phyloP scores from a whole-genome alignment of 352 stramenopile genomes.

The Globisporangium splendens region DNA sequence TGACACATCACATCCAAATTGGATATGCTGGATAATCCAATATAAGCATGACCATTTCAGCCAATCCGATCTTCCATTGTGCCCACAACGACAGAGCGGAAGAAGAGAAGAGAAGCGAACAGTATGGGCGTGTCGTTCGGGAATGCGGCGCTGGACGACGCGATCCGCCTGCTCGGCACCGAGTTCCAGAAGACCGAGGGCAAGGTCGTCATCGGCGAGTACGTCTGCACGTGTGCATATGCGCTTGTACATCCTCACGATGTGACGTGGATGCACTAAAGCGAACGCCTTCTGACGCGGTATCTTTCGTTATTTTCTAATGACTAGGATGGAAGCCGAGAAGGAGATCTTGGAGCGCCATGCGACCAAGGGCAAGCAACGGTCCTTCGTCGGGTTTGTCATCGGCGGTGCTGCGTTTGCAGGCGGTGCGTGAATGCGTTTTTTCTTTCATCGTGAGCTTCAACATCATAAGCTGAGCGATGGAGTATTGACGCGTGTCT shows the following conservation, averaged over 20 bases:
- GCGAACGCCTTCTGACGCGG: too few relatives aligned
- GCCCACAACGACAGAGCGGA: neutral
- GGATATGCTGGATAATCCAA: too few relatives aligned
- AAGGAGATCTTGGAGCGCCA: slow-evolving; percentile 59
- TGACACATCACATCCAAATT: too few relatives aligned
- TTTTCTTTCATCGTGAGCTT: neutral
- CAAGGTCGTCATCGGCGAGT: slow-evolving; percentile 52
- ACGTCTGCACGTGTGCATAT: slow-evolving; percentile 15
- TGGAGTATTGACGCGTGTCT: neutral
- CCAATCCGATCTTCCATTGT: too few relatives aligned
- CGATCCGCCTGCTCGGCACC: slow-evolving; percentile 57
- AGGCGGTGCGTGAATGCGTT: slow-evolving; percentile 15
- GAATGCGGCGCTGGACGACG: slow-evolving; percentile 48
- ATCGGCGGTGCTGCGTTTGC: slow-evolving; percentile 25
- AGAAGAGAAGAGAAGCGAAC: neutral
- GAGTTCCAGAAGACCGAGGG: slow-evolving; percentile 54
- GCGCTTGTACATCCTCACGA: neutral
- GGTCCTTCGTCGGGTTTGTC: slow-evolving; percentile 37
- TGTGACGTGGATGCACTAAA: too few relatives aligned
- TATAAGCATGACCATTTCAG: too few relatives aligned
- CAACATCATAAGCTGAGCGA: too few relatives aligned
- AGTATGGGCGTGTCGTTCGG: slow-evolving; percentile 14
- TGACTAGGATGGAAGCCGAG: slow-evolving; percentile 53
- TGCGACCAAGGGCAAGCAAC: slow-evolving; percentile 38
- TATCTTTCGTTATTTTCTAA: neutral